Conservation (phyloP, 2,329 filamentous ascomycete species). For the Pseudogymnoascus sp. region DNA sequence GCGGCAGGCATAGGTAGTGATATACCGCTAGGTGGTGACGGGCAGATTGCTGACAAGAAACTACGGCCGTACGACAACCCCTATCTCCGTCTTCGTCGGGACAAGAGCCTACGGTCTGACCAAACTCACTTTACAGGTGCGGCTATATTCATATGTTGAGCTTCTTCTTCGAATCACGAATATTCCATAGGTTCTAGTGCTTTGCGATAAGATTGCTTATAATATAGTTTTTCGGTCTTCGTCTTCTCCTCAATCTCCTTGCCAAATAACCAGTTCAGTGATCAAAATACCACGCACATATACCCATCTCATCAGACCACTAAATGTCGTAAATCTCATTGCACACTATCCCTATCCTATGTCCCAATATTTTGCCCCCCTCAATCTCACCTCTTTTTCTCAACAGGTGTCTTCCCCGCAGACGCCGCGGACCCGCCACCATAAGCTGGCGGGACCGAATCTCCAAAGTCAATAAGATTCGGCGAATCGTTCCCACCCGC, state of each 20-base stretch:
- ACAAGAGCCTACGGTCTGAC: too few relatives aligned
- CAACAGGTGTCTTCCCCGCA: slow-evolving; percentile 14
- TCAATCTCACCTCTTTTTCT: slow-evolving; percentile 5
- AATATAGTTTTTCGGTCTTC: not conserved
- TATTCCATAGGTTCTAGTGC: too few relatives aligned
- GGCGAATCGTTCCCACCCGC: slow-evolving; percentile 21
- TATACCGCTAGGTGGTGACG: not conserved
- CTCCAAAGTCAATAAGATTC: slow-evolving; percentile 21
- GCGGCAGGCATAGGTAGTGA: not conserved
- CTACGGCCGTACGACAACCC: too few relatives aligned
- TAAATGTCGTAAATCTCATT: not conserved
- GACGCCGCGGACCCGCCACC: slow-evolving; percentile 19
- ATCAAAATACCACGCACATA: not conserved
- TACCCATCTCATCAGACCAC: not conserved
- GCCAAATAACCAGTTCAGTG: too few relatives aligned
- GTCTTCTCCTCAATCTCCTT: too few relatives aligned
- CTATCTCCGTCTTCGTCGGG: too few relatives aligned
- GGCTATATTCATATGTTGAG: too few relatives aligned
- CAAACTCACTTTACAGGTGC: too few relatives aligned
- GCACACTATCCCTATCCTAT: not conserved
- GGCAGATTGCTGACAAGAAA: not conserved
- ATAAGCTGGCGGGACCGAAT: slow-evolving; percentile 19
- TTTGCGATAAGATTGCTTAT: too few relatives aligned
- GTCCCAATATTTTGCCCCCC: not conserved
- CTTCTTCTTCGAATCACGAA: too few relatives aligned